Conservation (phyloP, 306 rosid genomes). For the Quercus dentata region DNA sequence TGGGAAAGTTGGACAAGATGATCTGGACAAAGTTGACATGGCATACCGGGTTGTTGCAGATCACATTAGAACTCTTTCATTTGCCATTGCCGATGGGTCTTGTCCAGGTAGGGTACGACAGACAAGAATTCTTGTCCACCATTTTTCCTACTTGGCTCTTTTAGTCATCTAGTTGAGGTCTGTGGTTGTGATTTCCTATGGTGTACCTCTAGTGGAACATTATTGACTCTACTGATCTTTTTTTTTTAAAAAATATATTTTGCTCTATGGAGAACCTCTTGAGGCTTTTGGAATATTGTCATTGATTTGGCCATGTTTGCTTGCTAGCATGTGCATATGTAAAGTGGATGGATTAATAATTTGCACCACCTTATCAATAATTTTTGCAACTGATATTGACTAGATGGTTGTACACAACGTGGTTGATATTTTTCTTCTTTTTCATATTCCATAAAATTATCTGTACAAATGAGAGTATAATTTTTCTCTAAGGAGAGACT, state of each 20-base stretch:
- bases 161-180: conserved; percentile 4
- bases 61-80: conserved; percentile 68
- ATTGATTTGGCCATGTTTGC: background rate
- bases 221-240: background rate
- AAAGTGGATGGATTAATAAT: too few species aligned
- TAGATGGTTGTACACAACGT: background rate
- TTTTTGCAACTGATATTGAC: background rate
- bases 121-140: conserved; percentile 1
- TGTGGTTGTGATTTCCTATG: background rate
- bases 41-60: conserved; percentile 83
- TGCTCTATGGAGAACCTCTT: background rate
- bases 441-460: background rate
- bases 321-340: background rate
- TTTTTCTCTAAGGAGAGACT: background rate
- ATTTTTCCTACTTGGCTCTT: background rate
- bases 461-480: background rate
- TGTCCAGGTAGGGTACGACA: conserved; percentile 68
- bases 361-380: too few species aligned
- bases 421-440: background rate
- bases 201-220: background rate
- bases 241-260: background rate
- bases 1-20: conserved; percentile 88
- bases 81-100: conserved; percentile 98
- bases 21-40: conserved; percentile 83
- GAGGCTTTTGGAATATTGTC: background rate